phyloP scores from a whole-genome alignment of 176 grass and related monocot genomes.

The Aegilops speltoides region DNA sequence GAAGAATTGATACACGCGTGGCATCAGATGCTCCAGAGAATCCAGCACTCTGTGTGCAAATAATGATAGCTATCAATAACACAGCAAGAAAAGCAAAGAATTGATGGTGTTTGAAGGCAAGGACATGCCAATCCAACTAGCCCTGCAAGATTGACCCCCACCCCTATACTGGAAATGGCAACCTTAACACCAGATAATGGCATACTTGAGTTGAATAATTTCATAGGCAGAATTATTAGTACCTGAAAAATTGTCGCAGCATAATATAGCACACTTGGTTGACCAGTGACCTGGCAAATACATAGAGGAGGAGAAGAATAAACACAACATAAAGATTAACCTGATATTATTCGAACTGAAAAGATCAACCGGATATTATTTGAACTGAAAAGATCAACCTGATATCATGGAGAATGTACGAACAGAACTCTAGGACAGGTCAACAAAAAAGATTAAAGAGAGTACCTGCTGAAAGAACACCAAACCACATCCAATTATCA shows the following conservation, averaged over 20 bases:
- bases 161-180: background rate
- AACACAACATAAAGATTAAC: background rate
- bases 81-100: background rate
- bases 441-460: slow-evolving; percentile 5
- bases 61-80: slow-evolving; percentile 11
- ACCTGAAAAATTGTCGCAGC: slow-evolving; percentile 97
- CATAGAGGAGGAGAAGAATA: slow-evolving; percentile 28
- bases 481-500: slow-evolving; percentile 87
- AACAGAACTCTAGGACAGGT: background rate
- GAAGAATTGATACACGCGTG: slow-evolving; percentile 91
- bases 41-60: slow-evolving; percentile 76
- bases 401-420: background rate
- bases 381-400: background rate
- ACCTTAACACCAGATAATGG: background rate
- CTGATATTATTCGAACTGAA: no score
- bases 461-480: slow-evolving; percentile 98
- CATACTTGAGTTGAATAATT: slow-evolving; percentile 13
- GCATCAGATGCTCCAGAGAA: slow-evolving; percentile 96
- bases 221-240: slow-evolving; percentile 16
- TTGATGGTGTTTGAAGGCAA: background rate
- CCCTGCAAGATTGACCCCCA: background rate
- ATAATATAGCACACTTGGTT: slow-evolving; percentile 98
- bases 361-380: background rate
- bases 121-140: background rate
- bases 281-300: slow-evolving; percentile 73